These are phyloP conservation scores for Aureobasidium sp. DNA, from an alignment of 2,329 filamentous ascomycete genomes.

Conservation along the genomic window DNA sequence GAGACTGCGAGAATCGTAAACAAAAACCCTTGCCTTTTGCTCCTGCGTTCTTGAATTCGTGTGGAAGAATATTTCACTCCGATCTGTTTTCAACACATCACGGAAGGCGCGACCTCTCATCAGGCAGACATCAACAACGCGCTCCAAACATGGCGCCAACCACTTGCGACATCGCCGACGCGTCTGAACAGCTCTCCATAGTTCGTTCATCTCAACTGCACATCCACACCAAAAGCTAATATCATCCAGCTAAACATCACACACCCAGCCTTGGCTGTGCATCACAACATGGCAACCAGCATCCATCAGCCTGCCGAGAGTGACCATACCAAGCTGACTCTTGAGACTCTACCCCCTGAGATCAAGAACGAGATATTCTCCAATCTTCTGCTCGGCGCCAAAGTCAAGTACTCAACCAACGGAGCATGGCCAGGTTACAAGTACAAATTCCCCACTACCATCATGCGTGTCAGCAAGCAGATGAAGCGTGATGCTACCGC, in stretches of 20 bases:
- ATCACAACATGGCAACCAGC: not conserved
- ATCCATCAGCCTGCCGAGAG: not conserved
- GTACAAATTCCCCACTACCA: conserved; percentile 1
- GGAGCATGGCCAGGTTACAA: not conserved
- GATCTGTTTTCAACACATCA: too few species aligned
- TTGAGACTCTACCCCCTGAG: not conserved
- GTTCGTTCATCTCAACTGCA: not conserved
- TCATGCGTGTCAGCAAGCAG: conserved; percentile 7
- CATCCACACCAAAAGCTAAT: not conserved
- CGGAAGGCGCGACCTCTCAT: not conserved
- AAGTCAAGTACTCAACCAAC: conserved; percentile 4
- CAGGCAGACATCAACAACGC: not conserved
- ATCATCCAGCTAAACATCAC: not conserved
- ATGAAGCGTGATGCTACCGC: not conserved
- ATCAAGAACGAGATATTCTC: conserved; percentile 12
- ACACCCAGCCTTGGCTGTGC: not conserved
- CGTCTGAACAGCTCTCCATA: not conserved
- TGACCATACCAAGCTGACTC: not conserved
- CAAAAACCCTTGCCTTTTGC: not conserved
- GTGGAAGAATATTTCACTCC: not conserved
- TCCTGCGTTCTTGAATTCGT: not conserved
- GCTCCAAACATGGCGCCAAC: not conserved
- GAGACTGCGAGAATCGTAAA: not conserved
- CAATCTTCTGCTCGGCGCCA: not conserved
- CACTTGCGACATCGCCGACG: not conserved